phyloP scores from a whole-genome alignment of 768 basidiomycete species.

The Mrakia frigida region DNA sequence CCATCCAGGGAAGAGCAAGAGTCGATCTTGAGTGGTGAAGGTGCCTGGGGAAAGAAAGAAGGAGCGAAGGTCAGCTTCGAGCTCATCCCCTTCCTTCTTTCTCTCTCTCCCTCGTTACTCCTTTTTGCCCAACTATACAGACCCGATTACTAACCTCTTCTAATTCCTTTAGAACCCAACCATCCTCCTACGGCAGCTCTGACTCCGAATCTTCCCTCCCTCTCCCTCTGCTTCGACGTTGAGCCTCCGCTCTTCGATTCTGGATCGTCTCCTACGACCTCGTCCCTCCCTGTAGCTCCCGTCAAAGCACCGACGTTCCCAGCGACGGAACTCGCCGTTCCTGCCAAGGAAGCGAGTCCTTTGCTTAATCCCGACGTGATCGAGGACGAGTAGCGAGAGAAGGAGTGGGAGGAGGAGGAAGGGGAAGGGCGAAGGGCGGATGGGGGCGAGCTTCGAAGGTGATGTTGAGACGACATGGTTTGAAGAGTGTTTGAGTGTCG shows the following conservation, averaged over 20 bases:
- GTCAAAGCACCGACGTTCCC: constrained; percentile 21
- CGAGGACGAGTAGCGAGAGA: constrained; percentile 9
- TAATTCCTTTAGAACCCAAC: constrained; percentile 5
- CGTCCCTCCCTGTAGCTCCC: neutral
- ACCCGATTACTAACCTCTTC: neutral
- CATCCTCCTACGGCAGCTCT: constrained; percentile 18
- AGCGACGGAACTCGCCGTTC: constrained; percentile 21
- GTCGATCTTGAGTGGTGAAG: constrained; percentile 12
- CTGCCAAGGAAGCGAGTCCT: constrained; percentile 25
- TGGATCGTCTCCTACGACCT: constrained; percentile 2
- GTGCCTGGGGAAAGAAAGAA: constrained; percentile 10
- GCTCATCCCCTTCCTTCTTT: neutral
- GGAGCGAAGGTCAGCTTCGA: neutral
- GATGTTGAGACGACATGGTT: too few relatives aligned
- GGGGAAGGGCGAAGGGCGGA: neutral
- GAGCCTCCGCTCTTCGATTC: neutral
- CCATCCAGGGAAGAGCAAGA: constrained; percentile 30
- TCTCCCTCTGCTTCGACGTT: too few relatives aligned
- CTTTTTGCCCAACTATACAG: neutral
- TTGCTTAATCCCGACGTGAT: constrained; percentile 10
- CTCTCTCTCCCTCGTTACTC: neutral
- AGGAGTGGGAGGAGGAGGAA: neutral
- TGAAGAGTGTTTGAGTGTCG: too few relatives aligned
- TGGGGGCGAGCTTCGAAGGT: neutral
- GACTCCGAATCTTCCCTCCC: constrained; percentile 16